Percentiles rank a stretch among this genome's conserved stretches.
phyloP scores from a whole-genome alignment of 306 rosid genomes.

The Rosa rugosa region DNA sequence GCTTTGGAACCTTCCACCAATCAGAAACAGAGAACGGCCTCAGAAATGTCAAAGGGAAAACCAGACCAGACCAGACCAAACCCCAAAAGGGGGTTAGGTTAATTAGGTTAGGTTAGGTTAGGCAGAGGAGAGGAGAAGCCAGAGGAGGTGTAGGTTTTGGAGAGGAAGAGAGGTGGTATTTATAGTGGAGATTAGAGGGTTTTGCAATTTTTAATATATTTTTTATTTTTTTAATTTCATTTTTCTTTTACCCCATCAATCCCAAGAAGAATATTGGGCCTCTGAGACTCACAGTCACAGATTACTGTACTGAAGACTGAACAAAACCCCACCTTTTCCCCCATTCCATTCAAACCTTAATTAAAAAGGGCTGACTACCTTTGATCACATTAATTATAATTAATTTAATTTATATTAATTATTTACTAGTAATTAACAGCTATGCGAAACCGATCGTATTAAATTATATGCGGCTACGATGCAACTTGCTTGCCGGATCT shows the following conservation, averaged over 20 bases:
- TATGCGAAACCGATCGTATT: slow-evolving; percentile 14
- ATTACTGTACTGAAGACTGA: slow-evolving; percentile 24
- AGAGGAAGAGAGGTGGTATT: slow-evolving; percentile 39
- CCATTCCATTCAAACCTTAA: slow-evolving; percentile 25
- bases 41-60: background rate
- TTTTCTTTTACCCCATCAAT: slow-evolving; percentile 47
- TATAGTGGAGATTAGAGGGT: slow-evolving; percentile 56
- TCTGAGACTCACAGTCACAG: slow-evolving; percentile 42
- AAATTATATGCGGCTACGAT: slow-evolving; percentile 56
- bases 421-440: background rate
- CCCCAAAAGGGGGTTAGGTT: background rate
- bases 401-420: background rate
- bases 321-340: slow-evolving; percentile 33
- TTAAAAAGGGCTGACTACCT: slow-evolving; percentile 58
- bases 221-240: background rate
- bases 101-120: background rate
- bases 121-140: slow-evolving; percentile 7
- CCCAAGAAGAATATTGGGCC: slow-evolving; percentile 99
- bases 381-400: slow-evolving; percentile 36
- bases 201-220: background rate
- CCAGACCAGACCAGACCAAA: background rate
- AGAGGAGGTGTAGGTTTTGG: slow-evolving; percentile 48
- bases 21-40: slow-evolving; percentile 7
- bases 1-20: slow-evolving; percentile 30
- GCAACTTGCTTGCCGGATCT: slow-evolving; percentile 57